Base-by-base conservation (phyloP, 1,284 basidiomycete species). In the Trichosporon ovoides region DNA sequence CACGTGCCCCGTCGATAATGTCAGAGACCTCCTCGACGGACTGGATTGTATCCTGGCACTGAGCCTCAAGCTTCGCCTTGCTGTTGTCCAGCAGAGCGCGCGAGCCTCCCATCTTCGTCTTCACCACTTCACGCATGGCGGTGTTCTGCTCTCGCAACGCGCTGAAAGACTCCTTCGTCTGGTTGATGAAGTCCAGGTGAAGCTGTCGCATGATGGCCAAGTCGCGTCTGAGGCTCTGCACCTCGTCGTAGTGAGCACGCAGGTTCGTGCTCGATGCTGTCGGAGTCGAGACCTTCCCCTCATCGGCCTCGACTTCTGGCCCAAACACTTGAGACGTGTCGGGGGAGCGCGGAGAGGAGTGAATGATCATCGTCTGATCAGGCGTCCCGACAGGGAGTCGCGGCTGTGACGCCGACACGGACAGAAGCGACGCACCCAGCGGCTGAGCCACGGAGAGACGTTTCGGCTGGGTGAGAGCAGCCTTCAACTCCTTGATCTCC, bases 11-110 rank as follows among this genome's bases (percentile, higher is more conserved):
- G 76, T 98, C 96, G 50, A 98, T 87, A 7, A 86, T 86, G 72
- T 98, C 95, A 69, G 93, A 88, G 56, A 98, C 81, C 72, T 93
- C 91, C 77, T 98, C 95, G 62, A 98, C 88, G 65, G 89, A 86
- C 40, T 92, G 94, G 67, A 98, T 82, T 50, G 90, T 86, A 66
- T 89, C 92, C 75, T 95, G 91, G 69, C 88, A 92, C 56, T 89
- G 86, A 9, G 79, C 80, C 68, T 98, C 95, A 10, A 98, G 83
- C 71, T 91, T 91, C 68, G 83, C 81, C 80, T 97, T 98, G 62
- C 91, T 92, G 31, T 88, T 87, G 67, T 95, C 88, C 65, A 98
- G 91, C 72, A 93, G 90, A 49, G 85, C 87, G 6, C 95, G 84
- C 40, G 88, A 88, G 9, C 91, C 91, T 12, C 90, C 88, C 50